Evolutionary conservation across 176 grass and related monocot genomes (phyloP).

Genomic region (Lolium perenne): DNA sequence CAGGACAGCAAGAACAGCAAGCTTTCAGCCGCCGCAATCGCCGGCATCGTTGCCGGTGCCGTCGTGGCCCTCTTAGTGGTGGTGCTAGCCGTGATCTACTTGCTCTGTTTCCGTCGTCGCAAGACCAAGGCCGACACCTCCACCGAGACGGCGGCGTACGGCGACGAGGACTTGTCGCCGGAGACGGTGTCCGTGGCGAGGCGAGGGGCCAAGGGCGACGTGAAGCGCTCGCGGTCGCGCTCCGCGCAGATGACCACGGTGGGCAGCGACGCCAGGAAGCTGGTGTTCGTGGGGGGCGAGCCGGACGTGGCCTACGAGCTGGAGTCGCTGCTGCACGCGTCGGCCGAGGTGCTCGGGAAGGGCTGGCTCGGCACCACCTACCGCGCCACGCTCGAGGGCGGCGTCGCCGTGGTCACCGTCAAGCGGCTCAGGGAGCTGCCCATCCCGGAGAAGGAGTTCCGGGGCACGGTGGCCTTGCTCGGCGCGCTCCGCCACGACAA

Average conservation of each 20-base stretch:
- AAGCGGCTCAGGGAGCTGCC: conserved; percentile 69
- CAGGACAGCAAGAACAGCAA: conserved; percentile 30
- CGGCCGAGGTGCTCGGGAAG: conserved; percentile 83
- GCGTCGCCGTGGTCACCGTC: conserved; percentile 52
- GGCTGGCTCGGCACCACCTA: conserved; percentile 86
- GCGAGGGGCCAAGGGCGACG: neutral
- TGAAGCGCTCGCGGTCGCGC: conserved; percentile 18
- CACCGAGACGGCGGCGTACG: conserved; percentile 21
- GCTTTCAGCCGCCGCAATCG: conserved; percentile 64
- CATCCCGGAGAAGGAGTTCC: conserved; percentile 71
- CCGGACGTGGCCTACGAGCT: conserved; percentile 66
- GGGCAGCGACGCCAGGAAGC: conserved; percentile 48
- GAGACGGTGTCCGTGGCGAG: conserved; percentile 31
- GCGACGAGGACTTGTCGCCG: conserved; percentile 27
- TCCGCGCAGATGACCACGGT: neutral
- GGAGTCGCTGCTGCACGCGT: conserved; percentile 75
- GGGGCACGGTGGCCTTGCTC: conserved; percentile 48
- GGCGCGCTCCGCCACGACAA: conserved; percentile 60
- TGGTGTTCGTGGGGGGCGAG: conserved; percentile 61
- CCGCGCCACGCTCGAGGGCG: conserved; percentile 77
- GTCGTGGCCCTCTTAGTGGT: conserved; percentile 37
- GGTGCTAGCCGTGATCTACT: conserved; percentile 47
- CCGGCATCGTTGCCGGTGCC: conserved; percentile 63
- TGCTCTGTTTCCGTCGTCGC: conserved; percentile 38
- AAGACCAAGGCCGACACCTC: neutral